A percentile compares a stretch with the other conserved stretches of the same genome.
Conservation (phyloP, 2,329 filamentous ascomycete genomes). For the Fusarium nygamai region DNA sequence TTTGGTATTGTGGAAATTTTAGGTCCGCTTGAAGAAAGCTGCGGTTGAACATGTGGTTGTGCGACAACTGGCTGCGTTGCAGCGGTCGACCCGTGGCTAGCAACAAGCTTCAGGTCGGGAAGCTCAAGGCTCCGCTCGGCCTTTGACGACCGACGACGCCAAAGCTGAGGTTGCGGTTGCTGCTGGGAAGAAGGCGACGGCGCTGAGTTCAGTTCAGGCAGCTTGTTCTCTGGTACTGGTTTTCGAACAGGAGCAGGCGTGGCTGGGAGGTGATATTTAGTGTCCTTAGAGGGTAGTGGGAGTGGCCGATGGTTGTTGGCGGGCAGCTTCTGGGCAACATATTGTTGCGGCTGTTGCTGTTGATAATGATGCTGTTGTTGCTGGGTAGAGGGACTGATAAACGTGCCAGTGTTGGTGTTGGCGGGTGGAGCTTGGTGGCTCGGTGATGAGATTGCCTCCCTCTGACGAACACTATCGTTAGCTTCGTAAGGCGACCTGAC, state of each 20-base stretch:
- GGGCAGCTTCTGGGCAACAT: slow-evolving; percentile 33
- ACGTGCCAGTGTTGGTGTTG: slow-evolving; percentile 33
- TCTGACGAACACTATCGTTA: slow-evolving; percentile 32
- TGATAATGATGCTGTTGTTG: slow-evolving; percentile 31
- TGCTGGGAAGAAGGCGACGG: slow-evolving; percentile 40
- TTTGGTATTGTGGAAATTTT: slow-evolving; percentile 29
- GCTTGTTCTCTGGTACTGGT: slow-evolving; percentile 17
- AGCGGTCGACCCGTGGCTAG: slow-evolving; percentile 62
- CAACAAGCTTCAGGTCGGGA: slow-evolving; percentile 58
- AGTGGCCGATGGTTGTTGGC: slow-evolving; percentile 25
- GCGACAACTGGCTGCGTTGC: slow-evolving; percentile 38
- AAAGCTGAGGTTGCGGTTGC: slow-evolving; percentile 51
- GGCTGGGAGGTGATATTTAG: slow-evolving; percentile 35
- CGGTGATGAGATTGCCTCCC: slow-evolving; percentile 37
- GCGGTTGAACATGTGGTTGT: slow-evolving; percentile 28
- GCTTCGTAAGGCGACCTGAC: slow-evolving; percentile 54
- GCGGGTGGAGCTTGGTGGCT: slow-evolving; percentile 40
- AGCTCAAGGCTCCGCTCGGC: slow-evolving; percentile 58
- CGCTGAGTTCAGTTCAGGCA: slow-evolving; percentile 29
- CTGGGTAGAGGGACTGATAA: slow-evolving; percentile 33
- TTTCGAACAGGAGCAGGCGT: slow-evolving; percentile 30
- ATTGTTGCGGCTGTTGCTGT: slow-evolving; percentile 30
- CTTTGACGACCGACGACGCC: slow-evolving; percentile 63
- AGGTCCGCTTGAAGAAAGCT: slow-evolving; percentile 25
- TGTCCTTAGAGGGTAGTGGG: slow-evolving; percentile 44